These are phyloP conservation scores for Moringa oleifera DNA, from an alignment of 345 rosid genomes.

Conservation along the genomic window DNA sequence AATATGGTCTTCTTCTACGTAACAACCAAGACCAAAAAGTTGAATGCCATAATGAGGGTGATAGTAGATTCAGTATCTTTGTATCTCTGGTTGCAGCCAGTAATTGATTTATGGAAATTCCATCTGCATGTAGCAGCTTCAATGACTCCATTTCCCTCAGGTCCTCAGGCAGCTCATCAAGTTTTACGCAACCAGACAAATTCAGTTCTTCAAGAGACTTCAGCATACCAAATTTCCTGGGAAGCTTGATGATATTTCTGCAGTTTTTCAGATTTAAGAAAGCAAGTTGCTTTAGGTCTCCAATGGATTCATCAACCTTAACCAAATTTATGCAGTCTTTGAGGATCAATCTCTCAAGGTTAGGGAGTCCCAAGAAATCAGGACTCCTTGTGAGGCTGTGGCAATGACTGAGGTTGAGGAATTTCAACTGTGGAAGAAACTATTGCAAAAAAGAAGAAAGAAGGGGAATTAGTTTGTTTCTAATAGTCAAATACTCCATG, in stretches of 20 bases:
- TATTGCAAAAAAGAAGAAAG: background rate
- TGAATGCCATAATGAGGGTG: background rate
- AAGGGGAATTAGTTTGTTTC: background rate
- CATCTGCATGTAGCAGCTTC: background rate
- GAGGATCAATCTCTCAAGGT: slow-evolving; percentile 26
- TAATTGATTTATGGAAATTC: background rate
- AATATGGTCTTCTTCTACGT: background rate
- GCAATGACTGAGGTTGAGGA: slow-evolving; percentile 22
- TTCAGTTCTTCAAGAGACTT: slow-evolving; percentile 15
- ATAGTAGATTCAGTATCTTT: background rate
- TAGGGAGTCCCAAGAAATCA: slow-evolving; percentile 14
- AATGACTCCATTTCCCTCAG: slow-evolving; percentile 3
- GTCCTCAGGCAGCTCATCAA: background rate
- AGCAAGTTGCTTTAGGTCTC: slow-evolving; percentile 7
- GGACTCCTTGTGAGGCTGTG: slow-evolving; percentile 17
- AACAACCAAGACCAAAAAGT: background rate
- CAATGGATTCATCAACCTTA: slow-evolving; percentile 23
- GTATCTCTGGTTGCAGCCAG: background rate
- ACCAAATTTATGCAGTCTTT: slow-evolving; percentile 22
- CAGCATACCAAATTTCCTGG: slow-evolving; percentile 4
- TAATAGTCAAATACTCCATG: background rate
- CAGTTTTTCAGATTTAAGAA: slow-evolving; percentile 17
- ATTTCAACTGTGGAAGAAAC: slow-evolving; percentile 22
- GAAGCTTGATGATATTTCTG: slow-evolving; percentile 16
- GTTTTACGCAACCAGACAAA: slow-evolving; percentile 23